A percentile compares a stretch with the other conserved stretches of the same genome.
phyloP scores from a whole-genome alignment of 345 rosid species.

The Eucalyptus melliodora region DNA sequence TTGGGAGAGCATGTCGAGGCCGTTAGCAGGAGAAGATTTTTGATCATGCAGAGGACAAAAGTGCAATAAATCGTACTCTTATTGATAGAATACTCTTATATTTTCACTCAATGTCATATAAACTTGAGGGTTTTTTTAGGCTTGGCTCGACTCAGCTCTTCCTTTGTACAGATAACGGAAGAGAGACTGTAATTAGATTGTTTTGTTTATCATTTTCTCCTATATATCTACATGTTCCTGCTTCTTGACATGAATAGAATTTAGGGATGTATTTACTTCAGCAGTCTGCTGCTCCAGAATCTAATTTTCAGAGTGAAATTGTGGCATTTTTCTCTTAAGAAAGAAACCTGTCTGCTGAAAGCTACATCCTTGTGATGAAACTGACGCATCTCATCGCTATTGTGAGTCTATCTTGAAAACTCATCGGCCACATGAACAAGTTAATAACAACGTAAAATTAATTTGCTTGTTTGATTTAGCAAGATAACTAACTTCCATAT shows the following conservation, averaged over 20 bases:
- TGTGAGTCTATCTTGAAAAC: neutral
- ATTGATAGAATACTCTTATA: neutral
- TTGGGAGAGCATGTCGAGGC: constrained; percentile 36
- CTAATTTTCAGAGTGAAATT: neutral
- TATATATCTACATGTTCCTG: neutral
- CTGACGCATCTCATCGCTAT: neutral
- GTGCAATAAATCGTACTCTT: constrained; percentile 7
- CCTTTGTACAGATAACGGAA: neutral
- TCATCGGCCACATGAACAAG: neutral
- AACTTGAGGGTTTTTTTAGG: neutral
- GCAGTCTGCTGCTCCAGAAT: neutral
- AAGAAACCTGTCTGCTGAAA: neutral
- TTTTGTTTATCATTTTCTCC: neutral
- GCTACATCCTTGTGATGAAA: neutral
- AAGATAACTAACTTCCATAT: neutral
- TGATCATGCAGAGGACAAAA: constrained; percentile 35
- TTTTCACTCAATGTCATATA: neutral
- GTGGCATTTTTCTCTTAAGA: neutral
- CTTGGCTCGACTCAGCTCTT: neutral
- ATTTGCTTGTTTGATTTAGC: neutral
- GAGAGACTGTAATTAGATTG: neutral
- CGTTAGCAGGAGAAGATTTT: constrained; percentile 28
- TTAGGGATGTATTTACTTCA: neutral
- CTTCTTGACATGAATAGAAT: neutral
- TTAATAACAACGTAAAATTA: neutral